Base-by-base conservation (phyloP, 2,329 filamentous ascomycete species). In the Colletotrichum paranaense region DNA sequence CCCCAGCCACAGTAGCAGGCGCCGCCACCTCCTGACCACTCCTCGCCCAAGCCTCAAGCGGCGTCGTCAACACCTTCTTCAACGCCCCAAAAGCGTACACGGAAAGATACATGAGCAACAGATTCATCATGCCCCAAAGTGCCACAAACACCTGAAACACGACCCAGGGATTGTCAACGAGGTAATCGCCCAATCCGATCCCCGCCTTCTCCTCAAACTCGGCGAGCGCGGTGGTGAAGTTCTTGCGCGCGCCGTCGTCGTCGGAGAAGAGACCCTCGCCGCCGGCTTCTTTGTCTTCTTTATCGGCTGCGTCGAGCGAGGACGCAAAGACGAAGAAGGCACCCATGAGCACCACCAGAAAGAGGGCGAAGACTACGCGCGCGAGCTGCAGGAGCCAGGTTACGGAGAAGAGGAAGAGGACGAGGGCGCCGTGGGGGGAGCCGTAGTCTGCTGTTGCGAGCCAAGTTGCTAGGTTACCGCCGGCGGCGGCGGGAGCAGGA, bases 361-460 rank as follows among this genome's bases (percentile, higher is more conserved):
- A 73, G 22, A 73, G 24, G 26, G 42, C 56, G n/a, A 72, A 62
- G 57, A 72, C 28, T 32, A 73, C 12, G 62, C 71, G 71, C 24
- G 56, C 62, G 60, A 73, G 49, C 56, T 73, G 32, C 11, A 70
- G 62, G 26, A 73, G 62, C 71, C 71, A 73, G 35, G 60, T 57
- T 2, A 57, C 26, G 26, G 55, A 62, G 56, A 73, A 53, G 46
- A 73, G 32, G 46, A 73, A 26, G 62, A 73, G 71, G 8, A 66
- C 62, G 24, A 73, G 67, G 14, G 71, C 67, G 62, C 71, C 71
- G 46, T 72, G 71, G 12, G 71, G 71, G 30, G 71, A 73, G 60
- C 71, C 71, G 62, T 72, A 32, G 56, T 67, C 71, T 14, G 62
- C 71, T 30, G 67, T 72, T 14, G 71, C 71, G 46, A 73, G 26